phyloP scores from a whole-genome alignment of 495 filamentous ascomycete species.

The Daldinia decipiens region DNA sequence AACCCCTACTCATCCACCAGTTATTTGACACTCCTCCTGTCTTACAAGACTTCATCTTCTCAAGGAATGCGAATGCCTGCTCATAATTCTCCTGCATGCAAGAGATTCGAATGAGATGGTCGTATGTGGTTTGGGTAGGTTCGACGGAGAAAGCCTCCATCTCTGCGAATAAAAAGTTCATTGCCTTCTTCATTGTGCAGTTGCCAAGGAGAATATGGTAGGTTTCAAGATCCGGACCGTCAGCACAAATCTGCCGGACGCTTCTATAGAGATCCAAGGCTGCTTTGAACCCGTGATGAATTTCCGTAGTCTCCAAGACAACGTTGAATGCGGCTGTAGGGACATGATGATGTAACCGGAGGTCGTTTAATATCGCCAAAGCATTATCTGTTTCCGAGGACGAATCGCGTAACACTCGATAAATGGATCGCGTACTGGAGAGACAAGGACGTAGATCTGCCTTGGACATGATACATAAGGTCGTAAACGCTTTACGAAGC shows the following conservation, averaged over 20 bases:
- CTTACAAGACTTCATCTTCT: constrained; percentile 59
- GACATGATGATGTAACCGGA: constrained; percentile 58
- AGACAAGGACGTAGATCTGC: constrained; percentile 63
- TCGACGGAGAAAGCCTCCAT: constrained; percentile 72
- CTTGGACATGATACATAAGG: constrained; percentile 74
- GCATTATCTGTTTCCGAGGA: constrained; percentile 52
- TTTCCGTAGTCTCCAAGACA: constrained; percentile 65
- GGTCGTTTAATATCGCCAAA: constrained; percentile 63
- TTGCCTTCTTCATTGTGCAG: constrained; percentile 66
- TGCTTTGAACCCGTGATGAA: constrained; percentile 55
- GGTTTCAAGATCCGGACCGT: constrained; percentile 66
- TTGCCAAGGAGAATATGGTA: constrained; percentile 76
- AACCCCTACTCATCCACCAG: constrained; percentile 53
- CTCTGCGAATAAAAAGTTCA: constrained; percentile 77
- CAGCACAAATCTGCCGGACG: constrained; percentile 68
- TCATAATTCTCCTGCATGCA: constrained; percentile 63
- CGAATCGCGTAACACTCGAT: constrained; percentile 47
- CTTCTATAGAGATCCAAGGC: constrained; percentile 78
- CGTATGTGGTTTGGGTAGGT: constrained; percentile 71
- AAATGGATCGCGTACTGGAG: constrained; percentile 69
- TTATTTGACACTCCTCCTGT: constrained; percentile 26
- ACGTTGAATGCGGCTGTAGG: constrained; percentile 70
- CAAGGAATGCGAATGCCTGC: constrained; percentile 66
- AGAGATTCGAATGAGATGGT: constrained; percentile 74
- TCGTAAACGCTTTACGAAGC: constrained; percentile 64